These are phyloP conservation scores for Globisporangium mamillatum DNA, from an alignment of 352 stramenopile species.

Conservation along the genomic window DNA sequence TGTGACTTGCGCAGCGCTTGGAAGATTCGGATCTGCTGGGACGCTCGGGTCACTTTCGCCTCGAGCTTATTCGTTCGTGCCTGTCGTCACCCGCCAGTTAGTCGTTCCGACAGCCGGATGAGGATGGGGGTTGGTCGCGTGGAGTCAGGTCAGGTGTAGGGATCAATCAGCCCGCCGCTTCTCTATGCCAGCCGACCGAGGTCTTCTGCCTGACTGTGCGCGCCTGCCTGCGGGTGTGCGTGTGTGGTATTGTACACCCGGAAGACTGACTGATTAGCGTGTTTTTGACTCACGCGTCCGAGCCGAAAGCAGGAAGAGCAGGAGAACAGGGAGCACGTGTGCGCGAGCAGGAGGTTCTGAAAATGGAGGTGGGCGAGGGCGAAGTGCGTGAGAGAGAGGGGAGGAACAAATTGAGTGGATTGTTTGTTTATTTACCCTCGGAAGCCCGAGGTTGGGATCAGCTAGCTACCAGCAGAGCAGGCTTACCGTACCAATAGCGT, in stretches of 20 bases:
- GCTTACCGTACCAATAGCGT: background rate
- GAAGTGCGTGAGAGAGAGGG: background rate
- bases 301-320: background rate
- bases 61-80: background rate
- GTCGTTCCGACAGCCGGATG: background rate
- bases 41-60: background rate
- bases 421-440: background rate
- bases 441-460: too few species aligned
- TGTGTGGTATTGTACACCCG: background rate
- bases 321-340: background rate
- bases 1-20: background rate
- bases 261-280: background rate
- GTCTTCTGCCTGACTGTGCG: background rate
- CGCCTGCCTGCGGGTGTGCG: too few species aligned
- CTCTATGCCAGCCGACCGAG: background rate
- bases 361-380: slow-evolving; percentile 2
- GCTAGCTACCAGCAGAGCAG: too few species aligned
- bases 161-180: background rate
- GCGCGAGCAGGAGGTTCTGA: slow-evolving; percentile 4
- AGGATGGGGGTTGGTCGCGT: background rate
- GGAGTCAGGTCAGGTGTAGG: background rate
- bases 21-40: slow-evolving; percentile 1
- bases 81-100: background rate
- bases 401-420: background rate
- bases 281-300: background rate